phyloP scores from a whole-genome alignment of 805 yeast species.

The Saccharomyces mikatae region DNA sequence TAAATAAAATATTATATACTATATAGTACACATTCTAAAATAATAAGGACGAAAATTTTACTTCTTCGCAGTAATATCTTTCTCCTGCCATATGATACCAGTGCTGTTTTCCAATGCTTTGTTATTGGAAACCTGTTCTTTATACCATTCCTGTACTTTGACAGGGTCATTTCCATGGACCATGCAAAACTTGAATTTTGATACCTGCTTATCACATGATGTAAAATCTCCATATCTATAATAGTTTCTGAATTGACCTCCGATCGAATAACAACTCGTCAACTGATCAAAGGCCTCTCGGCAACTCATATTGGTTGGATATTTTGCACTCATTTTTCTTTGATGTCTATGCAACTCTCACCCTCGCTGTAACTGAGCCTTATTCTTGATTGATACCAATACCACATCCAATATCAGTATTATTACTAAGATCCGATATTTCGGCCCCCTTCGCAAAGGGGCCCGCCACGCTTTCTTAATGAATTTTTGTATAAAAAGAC shows the following conservation, averaged over 20 bases:
- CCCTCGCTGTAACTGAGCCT: not conserved
- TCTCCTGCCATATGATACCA: conserved; percentile 74
- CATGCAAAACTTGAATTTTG: conserved; percentile 75
- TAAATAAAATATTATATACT: not conserved
- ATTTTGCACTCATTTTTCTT: conserved; percentile 13
- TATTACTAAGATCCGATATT: not conserved
- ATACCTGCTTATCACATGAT: conserved; percentile 60
- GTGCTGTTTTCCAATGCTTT: conserved; percentile 63
- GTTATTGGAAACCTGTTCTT: conserved; percentile 45
- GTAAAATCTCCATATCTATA: conserved; percentile 77
- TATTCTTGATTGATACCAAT: not conserved
- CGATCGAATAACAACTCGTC: conserved; percentile 77
- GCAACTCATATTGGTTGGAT: conserved; percentile 53
- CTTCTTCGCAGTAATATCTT: not conserved
- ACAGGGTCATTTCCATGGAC: conserved; percentile 44
- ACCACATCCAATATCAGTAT: not conserved
- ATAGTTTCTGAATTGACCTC: conserved; percentile 79
- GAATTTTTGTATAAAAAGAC: not conserved
- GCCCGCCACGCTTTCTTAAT: not conserved
- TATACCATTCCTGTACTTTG: conserved; percentile 68
- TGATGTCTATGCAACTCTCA: not conserved
- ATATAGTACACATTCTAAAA: not conserved
- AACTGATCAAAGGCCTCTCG: conserved; percentile 82
- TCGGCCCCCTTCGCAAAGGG: not conserved
- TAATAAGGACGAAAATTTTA: not conserved